Evolutionary conservation across 2,329 filamentous ascomycete species (phyloP), one percentile per base, ranked within the genome.

Genomic region (Dothidotthia symphoricarpi): DNA sequence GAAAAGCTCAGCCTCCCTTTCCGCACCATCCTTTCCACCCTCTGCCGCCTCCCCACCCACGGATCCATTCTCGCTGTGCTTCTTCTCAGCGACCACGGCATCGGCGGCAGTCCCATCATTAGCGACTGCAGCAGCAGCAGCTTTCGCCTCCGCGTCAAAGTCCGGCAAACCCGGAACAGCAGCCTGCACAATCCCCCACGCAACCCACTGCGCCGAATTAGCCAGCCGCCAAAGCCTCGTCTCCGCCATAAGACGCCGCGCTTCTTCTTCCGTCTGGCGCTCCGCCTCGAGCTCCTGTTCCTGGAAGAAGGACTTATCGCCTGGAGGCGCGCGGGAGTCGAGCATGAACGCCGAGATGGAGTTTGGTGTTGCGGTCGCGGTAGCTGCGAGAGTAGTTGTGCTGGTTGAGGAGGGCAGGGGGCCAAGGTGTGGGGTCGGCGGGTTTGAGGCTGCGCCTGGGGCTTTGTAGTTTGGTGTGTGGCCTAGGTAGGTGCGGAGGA

Each of bases 181-280:
- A 31, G 93, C 91, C 69, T 98, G 93, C 34, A 98, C 86, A 45
- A 97, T 88, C 16, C 93, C 93, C 93, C 93, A 98, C 1, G 89
- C 87, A 16, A 94, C 81, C 93, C 93, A 98, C 69, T 86, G 81
- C 2, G 88, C 88, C 24, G 85, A 89, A 68, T 93, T 95, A 26
- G 88, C 87, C 0, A 87, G 74, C 3, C 93, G 81, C 93, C 93
- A 98, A 30, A 95, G 73, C 12, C 82, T 75, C 2, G 88, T 83
- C 69, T 97, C 89, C 27, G 83, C 79, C 59, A 93, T 72, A 17
- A 98, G 73, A 34, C 81, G 77, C 32, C 80, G 73, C 5, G 94
- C 76, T 54, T 85, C 80, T 25, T 73, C 68, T 36, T 95, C 88
- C 4, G 78, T 73, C 15, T 79, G 72, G 6, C 74, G 74, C 30